phyloP scores from a whole-genome alignment of 164 flowering plant genomes.

The Houttuynia cordata region DNA sequence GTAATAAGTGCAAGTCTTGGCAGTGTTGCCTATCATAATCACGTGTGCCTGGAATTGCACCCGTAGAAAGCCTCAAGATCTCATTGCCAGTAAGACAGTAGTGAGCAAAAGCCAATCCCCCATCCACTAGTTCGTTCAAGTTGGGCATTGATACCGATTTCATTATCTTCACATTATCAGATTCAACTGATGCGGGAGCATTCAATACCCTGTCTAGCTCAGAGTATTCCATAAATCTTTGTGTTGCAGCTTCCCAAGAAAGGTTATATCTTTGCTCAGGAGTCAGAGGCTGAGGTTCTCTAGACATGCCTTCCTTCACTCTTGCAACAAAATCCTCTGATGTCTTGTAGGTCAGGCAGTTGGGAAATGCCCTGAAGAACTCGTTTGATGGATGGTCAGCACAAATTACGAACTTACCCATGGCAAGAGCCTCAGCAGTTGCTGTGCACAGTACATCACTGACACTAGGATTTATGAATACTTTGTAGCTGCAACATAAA shows the following conservation, averaged over 20 bases:
- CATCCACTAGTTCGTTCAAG: slow-evolving; percentile 60
- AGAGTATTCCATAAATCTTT: slow-evolving; percentile 79
- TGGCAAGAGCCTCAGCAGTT: slow-evolving; percentile 99
- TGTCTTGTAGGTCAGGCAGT: slow-evolving; percentile 87
- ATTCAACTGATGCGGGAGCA: slow-evolving; percentile 6
- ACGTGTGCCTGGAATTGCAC: slow-evolving; percentile 77
- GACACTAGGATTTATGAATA: slow-evolving; percentile 93
- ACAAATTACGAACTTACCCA: slow-evolving; percentile 97
- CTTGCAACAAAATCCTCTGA: slow-evolving; percentile 84
- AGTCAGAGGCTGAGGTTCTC: slow-evolving; percentile 56
- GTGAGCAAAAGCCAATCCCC: slow-evolving; percentile 84
- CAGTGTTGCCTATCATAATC: slow-evolving; percentile 76
- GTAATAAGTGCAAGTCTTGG: slow-evolving; percentile 71
- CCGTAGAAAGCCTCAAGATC: slow-evolving; percentile 64
- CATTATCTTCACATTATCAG: slow-evolving; percentile 18
- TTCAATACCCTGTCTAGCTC: slow-evolving; percentile 58
- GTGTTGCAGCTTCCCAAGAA: slow-evolving; percentile 99
- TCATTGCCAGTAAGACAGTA: slow-evolving; percentile 83
- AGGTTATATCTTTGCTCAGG: slow-evolving; percentile 70
- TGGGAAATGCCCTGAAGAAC: slow-evolving; percentile 88
- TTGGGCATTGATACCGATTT: slow-evolving; percentile 63
- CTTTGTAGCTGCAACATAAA: slow-evolving; percentile 61
- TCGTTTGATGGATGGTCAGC: slow-evolving; percentile 97
- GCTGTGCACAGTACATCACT: slow-evolving; percentile 68
- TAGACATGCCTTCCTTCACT: slow-evolving; percentile 76